Percentiles rank a stretch among this genome's conserved stretches.
Conservation (phyloP, 164 flowering plant species). For the Platanus orientalis region DNA sequence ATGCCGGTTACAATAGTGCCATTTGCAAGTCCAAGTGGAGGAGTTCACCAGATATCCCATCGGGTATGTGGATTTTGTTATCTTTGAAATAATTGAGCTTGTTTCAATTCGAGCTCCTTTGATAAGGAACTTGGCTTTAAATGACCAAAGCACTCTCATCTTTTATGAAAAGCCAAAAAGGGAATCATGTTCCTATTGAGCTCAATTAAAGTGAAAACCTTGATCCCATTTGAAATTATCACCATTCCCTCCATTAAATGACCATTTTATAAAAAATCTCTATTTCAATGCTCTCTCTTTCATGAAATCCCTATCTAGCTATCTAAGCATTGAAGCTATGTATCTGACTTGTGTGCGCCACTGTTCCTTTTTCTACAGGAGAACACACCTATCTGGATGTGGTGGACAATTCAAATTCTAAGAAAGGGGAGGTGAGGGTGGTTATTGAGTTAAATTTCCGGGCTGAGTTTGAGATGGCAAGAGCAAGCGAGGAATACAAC, state of each 20-base stretch:
- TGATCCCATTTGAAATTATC: too few relatives aligned
- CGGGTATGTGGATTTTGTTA: slow-evolving; percentile 57
- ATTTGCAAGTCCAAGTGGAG: slow-evolving; percentile 84
- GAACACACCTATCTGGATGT: slow-evolving; percentile 80
- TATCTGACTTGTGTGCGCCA: too few relatives aligned
- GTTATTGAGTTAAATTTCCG: slow-evolving; percentile 72
- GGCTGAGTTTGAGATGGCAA: slow-evolving; percentile 88
- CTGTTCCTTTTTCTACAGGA: slow-evolving; percentile 38
- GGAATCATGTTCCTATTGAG: too few relatives aligned
- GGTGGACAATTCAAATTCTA: slow-evolving; percentile 35
- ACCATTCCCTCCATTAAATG: too few relatives aligned
- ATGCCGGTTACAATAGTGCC: slow-evolving; percentile 49
- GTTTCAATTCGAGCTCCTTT: too few relatives aligned
- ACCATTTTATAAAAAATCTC: too few relatives aligned
- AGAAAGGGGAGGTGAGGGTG: slow-evolving; percentile 56
- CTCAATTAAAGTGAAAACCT: too few relatives aligned
- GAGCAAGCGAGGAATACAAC: slow-evolving; percentile 71
- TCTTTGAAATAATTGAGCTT: too few relatives aligned
- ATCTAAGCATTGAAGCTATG: too few relatives aligned
- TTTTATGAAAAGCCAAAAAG: background rate
- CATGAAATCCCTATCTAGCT: too few relatives aligned
- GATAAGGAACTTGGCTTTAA: too few relatives aligned
- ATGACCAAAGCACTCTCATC: background rate
- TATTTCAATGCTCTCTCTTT: too few relatives aligned
- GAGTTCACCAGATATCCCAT: slow-evolving; percentile 53